phyloP scores from a whole-genome alignment of 2,329 filamentous ascomycete genomes.

The Cercospora zeina region DNA sequence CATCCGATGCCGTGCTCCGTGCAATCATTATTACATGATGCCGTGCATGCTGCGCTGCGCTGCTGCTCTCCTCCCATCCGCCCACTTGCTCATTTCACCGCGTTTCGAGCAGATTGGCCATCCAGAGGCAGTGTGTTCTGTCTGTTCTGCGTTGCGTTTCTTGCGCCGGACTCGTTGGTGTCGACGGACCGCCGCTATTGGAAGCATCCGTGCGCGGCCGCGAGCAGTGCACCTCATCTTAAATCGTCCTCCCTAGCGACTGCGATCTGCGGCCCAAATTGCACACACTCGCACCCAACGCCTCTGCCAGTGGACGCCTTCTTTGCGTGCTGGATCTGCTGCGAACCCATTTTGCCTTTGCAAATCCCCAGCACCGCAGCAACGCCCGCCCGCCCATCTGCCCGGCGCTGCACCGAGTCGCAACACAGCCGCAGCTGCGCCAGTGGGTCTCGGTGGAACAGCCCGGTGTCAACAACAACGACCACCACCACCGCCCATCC shows the following conservation, averaged over 20 bases:
- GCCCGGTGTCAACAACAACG: slow-evolving; percentile 1
- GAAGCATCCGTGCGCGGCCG: slow-evolving; percentile 5
- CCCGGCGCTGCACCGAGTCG: slow-evolving; percentile 7
- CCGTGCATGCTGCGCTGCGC: not conserved
- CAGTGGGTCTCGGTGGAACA: not conserved
- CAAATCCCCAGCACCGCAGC: slow-evolving; percentile 7
- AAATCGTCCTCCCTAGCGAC: slow-evolving; percentile 8
- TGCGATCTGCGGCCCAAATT: slow-evolving; percentile 5
- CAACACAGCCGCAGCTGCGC: slow-evolving; percentile 1
- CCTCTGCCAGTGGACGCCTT: slow-evolving; percentile 1
- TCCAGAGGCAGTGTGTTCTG: no score
- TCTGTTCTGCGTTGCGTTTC: no score
- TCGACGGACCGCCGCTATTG: not conserved
- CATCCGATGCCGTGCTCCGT: slow-evolving; percentile 1
- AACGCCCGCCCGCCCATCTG: slow-evolving; percentile 4
- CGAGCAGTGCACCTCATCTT: slow-evolving; percentile 5
- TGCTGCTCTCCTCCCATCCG: not conserved
- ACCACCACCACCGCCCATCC: not conserved
- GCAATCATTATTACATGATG: slow-evolving; percentile 8
- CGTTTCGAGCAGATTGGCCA: slow-evolving; percentile 3
- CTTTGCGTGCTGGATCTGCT: not conserved
- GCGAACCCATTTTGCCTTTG: not conserved
- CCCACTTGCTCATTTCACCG: not conserved
- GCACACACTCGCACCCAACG: not conserved
- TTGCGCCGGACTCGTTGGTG: not conserved